Evolutionary conservation across 495 filamentous ascomycete genomes (phyloP), one percentile per base, ranked within the genome.

Genomic region (Podospora comata): DNA sequence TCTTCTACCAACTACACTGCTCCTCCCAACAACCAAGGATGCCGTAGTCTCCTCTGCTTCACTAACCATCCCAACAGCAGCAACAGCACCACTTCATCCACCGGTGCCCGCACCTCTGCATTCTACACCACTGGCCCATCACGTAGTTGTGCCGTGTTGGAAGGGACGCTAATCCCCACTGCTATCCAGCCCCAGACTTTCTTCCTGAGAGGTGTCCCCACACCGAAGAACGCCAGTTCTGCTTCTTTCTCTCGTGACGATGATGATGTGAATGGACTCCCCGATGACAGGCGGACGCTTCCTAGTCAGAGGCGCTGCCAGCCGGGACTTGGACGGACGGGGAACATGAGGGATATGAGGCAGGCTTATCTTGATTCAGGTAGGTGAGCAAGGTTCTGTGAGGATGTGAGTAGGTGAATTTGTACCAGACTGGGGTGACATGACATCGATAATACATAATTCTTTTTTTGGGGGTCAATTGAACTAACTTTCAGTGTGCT

Each of bases 281-380:
- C 15, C 3, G 63, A 69, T 18, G 63, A 62, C 44, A 65, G 64
- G 23, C 0, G 4, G 20, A 69, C 64, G 28, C 59, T 69, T 18
- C 67, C 63, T 15, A 69, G 58, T 27, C 67, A 65, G 48, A 56
- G 18, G 39, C 27, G 4, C 5, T 16, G 34, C 4, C 58, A 26
- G 7, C 19, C 57, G 13, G 13, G 39, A 48, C 39, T 48, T 13
- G 13, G 39, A 16, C 1, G 39, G 39, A 48, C 39, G 15, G 9
- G 9, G 7, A 48, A 48, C 39, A 48, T 16, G 39, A 48, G 39
- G 39, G 15, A 48, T 48, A 48, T 48, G 39, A 48, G 13, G 9
- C 39, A 48, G 39, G 39, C 39, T 48, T 48, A 48, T 16, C 39
- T 48, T 48, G 39, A 18, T 48, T 5, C 30, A 5, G 30, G 30